A percentile compares a stretch with the other conserved stretches of the same genome.
Evolutionary conservation across 257 asterid species (phyloP).

Genomic region (Cruciata laevipes): DNA sequence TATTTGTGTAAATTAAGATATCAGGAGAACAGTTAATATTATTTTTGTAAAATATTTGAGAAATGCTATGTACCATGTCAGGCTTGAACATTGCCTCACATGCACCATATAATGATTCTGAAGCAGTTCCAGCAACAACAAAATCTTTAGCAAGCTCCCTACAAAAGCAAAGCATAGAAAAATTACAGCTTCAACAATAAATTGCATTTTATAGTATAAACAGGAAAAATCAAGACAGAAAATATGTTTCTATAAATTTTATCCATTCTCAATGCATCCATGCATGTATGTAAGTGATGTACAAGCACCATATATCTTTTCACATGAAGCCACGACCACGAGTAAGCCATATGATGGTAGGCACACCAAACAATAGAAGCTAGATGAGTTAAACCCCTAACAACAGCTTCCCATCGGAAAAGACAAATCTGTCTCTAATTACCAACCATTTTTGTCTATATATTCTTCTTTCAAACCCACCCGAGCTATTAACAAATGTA

Average conservation of each 20-base stretch:
- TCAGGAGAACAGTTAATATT: neutral
- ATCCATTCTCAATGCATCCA: neutral
- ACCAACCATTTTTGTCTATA: too few species aligned
- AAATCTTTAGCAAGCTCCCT: constrained; percentile 98
- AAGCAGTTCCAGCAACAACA: constrained; percentile 94
- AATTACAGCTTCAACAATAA: neutral
- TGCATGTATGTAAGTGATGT: too few species aligned
- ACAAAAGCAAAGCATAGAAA: constrained; percentile 14
- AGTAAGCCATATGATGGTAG: neutral
- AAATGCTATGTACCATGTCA: constrained; percentile 59
- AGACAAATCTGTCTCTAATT: neutral
- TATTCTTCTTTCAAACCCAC: too few species aligned
- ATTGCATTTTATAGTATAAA: neutral
- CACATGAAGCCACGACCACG: neutral
- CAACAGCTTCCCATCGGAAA: neutral
- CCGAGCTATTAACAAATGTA: too few species aligned
- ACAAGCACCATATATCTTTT: too few species aligned
- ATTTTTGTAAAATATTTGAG: too few species aligned
- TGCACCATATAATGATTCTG: constrained; percentile 97
- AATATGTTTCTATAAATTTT: neutral
- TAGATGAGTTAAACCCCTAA: neutral
- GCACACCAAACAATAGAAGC: neutral
- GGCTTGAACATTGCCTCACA: constrained; percentile 97
- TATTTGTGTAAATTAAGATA: neutral
- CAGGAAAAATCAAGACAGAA: neutral